These are phyloP conservation scores for Teratosphaeria pseudoeucalypti DNA, from an alignment of 2,329 filamentous ascomycete genomes.

Conservation along the genomic window DNA sequence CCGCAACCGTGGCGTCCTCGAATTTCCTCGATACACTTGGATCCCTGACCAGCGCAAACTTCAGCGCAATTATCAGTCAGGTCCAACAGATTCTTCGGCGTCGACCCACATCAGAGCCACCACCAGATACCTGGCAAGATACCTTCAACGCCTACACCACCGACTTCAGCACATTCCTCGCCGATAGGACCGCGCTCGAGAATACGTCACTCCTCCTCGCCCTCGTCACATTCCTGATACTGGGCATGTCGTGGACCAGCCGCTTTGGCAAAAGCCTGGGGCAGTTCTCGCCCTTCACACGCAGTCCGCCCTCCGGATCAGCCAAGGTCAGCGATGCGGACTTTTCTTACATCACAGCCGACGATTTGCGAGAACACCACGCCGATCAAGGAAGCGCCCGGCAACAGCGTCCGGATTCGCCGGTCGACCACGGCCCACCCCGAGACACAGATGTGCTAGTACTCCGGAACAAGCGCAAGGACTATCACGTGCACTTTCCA, in stretches of 20 bases:
- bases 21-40: constrained; percentile 10
- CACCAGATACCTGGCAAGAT: constrained; percentile 4
- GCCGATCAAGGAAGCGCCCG: not conserved
- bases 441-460: constrained; percentile 60
- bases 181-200: constrained; percentile 18
- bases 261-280: constrained; percentile 33
- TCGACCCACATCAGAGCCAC: not conserved
- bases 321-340: constrained; percentile 63
- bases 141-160: not conserved
- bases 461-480: constrained; percentile 56
- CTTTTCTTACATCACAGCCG: constrained; percentile 73
- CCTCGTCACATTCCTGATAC: constrained; percentile 28
- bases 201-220: constrained; percentile 24
- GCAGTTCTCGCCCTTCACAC: constrained; percentile 40
- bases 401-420: constrained; percentile 34
- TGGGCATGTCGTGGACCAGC: constrained; percentile 38
- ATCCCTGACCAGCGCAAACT: not conserved
- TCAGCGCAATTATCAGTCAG: not conserved
- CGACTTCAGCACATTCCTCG: constrained; percentile 14
- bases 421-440: constrained; percentile 29
- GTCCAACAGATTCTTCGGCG: not conserved
- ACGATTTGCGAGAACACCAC: constrained; percentile 46
- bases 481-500: constrained; percentile 62
- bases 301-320: constrained; percentile 26
- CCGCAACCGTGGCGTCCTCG: constrained; percentile 19